Evolutionary conservation across 345 rosid genomes (phyloP), one percentile per base, ranked within the genome.

Genomic region (Cardiospermum halicacabum): DNA sequence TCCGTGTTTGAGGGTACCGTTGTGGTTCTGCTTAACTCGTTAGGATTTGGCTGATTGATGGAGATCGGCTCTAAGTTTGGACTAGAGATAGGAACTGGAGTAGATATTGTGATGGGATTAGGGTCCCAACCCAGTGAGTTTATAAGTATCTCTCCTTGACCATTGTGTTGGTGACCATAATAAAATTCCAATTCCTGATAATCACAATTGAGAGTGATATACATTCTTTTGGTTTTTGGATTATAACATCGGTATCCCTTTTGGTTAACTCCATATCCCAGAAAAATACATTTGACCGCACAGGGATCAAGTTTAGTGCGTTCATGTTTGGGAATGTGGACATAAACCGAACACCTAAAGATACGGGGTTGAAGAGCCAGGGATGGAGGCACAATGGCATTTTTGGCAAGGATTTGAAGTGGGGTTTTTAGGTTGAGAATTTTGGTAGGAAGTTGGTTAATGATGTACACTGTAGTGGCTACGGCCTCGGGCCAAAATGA

Each of bases 281-380:
- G 7, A 31, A 59, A 36, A 37, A 59, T 37, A 3, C 64, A 59
- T 10, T 18, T 3, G 15, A 59, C 31, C 7, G 16, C 49, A 19
- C 22, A 59, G 1, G 47, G 50, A 11, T 59, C 18, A 21, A 59
- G 64, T 9, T 59, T 39, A 0, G 49, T 39, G 1, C 6, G 31
- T 59, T 59, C 30, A 59, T 59, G 36, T 42, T 59, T 37, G 15
- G 36, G 64, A 1, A 59, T 28, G 22, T 59, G 42, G 11, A 59
- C 64, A 6, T 19, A 39, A 0, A 30, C 36, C 36, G 39, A 19
- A 59, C 64, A 37, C 15, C 31, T 31, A 39, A 59, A 39, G 2
- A 34, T 13, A 2, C 10, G 28, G 1, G 48, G 31, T 5, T 15
- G 28, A 36, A 59, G 5, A 5, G 9, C 5, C 37, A 32, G 9